Conservation (phyloP, 129 eudicot genomes). For the Oenanthe sinensis region DNA sequence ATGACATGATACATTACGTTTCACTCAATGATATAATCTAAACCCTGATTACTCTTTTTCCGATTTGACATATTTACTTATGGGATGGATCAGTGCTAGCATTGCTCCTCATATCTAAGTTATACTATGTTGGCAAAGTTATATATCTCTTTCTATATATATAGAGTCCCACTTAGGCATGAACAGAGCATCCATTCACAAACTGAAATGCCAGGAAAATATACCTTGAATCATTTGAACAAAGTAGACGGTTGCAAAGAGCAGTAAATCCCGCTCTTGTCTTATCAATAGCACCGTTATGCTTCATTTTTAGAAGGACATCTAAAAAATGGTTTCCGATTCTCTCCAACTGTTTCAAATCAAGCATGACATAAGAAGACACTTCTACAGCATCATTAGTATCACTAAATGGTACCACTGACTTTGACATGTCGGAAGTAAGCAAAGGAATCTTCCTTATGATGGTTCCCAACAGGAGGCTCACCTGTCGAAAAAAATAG, state of each 20-base stretch:
- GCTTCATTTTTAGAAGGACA: conserved; percentile 96
- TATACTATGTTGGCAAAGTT: background rate
- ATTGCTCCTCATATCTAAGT: background rate
- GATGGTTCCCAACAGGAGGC: conserved; percentile 93
- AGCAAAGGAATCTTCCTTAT: conserved; percentile 93
- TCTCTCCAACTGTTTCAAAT: conserved; percentile 76
- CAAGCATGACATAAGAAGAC: conserved; percentile 53
- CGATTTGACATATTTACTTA: background rate
- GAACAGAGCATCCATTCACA: background rate
- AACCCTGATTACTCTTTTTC: background rate
- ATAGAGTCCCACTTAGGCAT: background rate
- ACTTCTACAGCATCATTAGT: conserved; percentile 20
- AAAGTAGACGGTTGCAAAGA: conserved; percentile 93
- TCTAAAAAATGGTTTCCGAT: conserved; percentile 88
- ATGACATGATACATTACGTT: background rate
- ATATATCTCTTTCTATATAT: too few species aligned
- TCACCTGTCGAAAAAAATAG: conserved; percentile 48
- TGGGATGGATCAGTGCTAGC: background rate
- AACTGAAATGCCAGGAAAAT: conserved; percentile 4
- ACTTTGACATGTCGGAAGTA: conserved; percentile 41
- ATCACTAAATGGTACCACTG: conserved; percentile 12
- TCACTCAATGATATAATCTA: background rate
- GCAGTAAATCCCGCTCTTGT: conserved; percentile 99
- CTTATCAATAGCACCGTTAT: conserved; percentile 97
- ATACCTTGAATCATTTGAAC: conserved; percentile 87